Conservation (phyloP, 805 yeast species). For the Blastobotrys muscicola region DNA sequence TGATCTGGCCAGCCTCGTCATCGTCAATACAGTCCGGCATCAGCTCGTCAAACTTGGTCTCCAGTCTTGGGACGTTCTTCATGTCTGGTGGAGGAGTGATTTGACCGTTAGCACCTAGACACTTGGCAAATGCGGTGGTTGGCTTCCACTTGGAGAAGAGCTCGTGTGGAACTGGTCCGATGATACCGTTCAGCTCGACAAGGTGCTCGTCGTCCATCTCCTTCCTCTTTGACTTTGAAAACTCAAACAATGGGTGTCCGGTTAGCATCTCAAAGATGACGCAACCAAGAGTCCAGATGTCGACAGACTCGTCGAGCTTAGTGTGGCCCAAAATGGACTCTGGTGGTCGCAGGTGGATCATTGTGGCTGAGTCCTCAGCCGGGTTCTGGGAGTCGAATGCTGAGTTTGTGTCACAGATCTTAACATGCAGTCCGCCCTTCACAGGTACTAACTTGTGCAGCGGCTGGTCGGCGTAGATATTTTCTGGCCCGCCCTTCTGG, state of each 20-base stretch:
- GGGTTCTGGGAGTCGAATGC: constrained; percentile 2
- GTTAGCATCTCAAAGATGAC: constrained; percentile 3
- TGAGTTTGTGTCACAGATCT: constrained; percentile 3
- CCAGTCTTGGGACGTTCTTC: constrained; percentile 5
- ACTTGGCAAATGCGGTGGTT: constrained; percentile 1
- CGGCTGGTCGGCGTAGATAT: background rate
- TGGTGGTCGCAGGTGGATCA: constrained; percentile 3
- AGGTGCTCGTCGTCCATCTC: constrained; percentile 5
- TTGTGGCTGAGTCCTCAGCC: background rate
- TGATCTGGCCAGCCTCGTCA: constrained; percentile 4
- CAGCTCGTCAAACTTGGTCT: constrained; percentile 5
- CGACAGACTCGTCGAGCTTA: constrained; percentile 1
- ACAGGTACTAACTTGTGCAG: background rate
- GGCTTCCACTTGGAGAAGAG: constrained; percentile 7
- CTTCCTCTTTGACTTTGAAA: constrained; percentile 5
- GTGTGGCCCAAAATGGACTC: constrained; percentile 2
- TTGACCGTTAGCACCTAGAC: constrained; percentile 4
- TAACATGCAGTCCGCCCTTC: background rate
- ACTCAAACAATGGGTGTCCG: constrained; percentile 4
- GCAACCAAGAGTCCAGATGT: constrained; percentile 5
- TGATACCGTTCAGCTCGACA: constrained; percentile 3
- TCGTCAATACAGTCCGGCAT: constrained; percentile 1
- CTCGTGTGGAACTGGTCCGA: constrained; percentile 3
- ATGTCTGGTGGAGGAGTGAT: constrained; percentile 3
- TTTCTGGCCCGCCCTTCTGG: constrained; percentile 5